A percentile compares a stretch with the other conserved stretches of the same genome.
These are phyloP conservation scores for Microbotryum scabiosae DNA, from an alignment of 1,284 basidiomycete species.

Conservation along the genomic window DNA sequence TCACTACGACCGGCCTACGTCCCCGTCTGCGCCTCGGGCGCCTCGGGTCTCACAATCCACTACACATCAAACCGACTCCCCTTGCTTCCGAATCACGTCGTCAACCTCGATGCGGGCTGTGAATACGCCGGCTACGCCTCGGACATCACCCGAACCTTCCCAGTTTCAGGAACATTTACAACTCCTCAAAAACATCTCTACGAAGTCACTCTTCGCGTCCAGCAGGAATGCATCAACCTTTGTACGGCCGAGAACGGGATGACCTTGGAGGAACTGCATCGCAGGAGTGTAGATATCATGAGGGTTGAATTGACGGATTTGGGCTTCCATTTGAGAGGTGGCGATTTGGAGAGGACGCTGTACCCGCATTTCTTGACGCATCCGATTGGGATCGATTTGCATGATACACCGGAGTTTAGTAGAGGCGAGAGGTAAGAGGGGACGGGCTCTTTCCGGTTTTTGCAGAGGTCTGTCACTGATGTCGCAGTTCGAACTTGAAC, in stretches of 20 bases:
- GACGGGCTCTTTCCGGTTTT: background rate
- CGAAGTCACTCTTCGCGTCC: constrained; percentile 64
- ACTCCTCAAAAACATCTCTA: constrained; percentile 80
- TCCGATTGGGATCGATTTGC: constrained; percentile 50
- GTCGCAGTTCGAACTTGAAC: background rate
- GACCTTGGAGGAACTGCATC: constrained; percentile 70
- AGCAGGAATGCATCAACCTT: constrained; percentile 58
- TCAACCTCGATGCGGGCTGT: constrained; percentile 68
- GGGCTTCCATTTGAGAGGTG: constrained; percentile 63
- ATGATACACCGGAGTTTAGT: constrained; percentile 44
- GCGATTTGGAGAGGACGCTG: constrained; percentile 58
- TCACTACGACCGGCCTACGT: constrained; percentile 74
- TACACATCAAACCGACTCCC: constrained; percentile 82
- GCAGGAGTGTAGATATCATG: constrained; percentile 61
- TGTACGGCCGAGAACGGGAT: constrained; percentile 53
- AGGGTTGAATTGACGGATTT: constrained; percentile 67
- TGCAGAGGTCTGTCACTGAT: background rate
- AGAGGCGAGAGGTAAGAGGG: constrained; percentile 39
- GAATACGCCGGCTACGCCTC: constrained; percentile 75
- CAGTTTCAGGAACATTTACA: constrained; percentile 70
- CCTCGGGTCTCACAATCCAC: constrained; percentile 69
- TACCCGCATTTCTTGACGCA: constrained; percentile 85
- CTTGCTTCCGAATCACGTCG: constrained; percentile 61
- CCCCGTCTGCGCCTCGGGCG: constrained; percentile 82
- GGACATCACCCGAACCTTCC: constrained; percentile 93